phyloP scores from a whole-genome alignment of 495 filamentous ascomycete genomes.

The Podospora didyma region DNA sequence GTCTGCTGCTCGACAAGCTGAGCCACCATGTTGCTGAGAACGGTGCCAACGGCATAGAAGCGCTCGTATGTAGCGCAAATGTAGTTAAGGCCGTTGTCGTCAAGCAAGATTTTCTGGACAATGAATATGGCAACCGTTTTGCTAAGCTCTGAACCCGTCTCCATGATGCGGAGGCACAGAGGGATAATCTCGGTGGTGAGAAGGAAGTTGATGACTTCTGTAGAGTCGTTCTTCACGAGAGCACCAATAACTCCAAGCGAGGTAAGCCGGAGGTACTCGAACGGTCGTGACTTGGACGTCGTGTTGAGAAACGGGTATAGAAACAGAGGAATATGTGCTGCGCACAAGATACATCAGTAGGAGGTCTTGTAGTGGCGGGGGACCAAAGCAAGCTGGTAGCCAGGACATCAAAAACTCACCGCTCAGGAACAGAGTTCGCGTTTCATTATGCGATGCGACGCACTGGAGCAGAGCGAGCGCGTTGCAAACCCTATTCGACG shows the following conservation, averaged over 20 bases:
- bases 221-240: slow-evolving; percentile 97
- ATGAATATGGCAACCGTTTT: slow-evolving; percentile 99
- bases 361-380: background rate
- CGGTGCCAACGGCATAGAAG: slow-evolving; percentile 98
- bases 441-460: slow-evolving; percentile 97
- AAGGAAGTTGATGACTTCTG: slow-evolving; percentile 98
- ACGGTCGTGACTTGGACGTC: slow-evolving; percentile 95
- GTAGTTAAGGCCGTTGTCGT: slow-evolving; percentile 96
- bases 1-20: slow-evolving; percentile 98
- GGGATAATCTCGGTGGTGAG: slow-evolving; percentile 99
- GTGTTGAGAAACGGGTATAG: slow-evolving; percentile 99
- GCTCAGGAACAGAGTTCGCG: slow-evolving; percentile 83
- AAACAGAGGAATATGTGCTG: slow-evolving; percentile 98
- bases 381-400: background rate
- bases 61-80: slow-evolving; percentile 99
- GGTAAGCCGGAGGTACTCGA: slow-evolving; percentile 96
- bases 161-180: slow-evolving; percentile 97
- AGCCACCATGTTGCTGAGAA: slow-evolving; percentile 97
- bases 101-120: slow-evolving; percentile 98
- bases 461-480: slow-evolving; percentile 95
- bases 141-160: slow-evolving; percentile 96
- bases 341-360: slow-evolving; percentile 10
- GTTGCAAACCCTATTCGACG: slow-evolving; percentile 97
- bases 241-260: slow-evolving; percentile 98
- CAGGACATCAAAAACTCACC: slow-evolving; percentile 44